Percentiles rank a stretch among this genome's conserved stretches.
These are phyloP conservation scores for Cladophialophora immunda DNA, from an alignment of 2,329 filamentous ascomycete genomes.

Conservation along the genomic window DNA sequence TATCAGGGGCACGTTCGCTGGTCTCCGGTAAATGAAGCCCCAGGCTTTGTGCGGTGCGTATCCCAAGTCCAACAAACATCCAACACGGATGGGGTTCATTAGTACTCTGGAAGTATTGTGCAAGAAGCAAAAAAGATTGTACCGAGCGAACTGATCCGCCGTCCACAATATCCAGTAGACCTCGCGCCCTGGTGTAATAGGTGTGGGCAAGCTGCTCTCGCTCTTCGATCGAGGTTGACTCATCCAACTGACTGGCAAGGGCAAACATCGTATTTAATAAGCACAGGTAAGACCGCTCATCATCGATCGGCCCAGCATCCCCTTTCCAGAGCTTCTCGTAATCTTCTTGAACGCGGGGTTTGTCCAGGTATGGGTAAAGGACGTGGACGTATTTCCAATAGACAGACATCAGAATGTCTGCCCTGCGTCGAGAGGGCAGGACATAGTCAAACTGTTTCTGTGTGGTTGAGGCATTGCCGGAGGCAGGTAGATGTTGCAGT, in stretches of 20 bases:
- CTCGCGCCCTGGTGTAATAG: slow-evolving; percentile 56
- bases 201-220: slow-evolving; percentile 52
- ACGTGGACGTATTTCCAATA: slow-evolving; percentile 60
- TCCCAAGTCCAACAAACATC: slow-evolving; percentile 58
- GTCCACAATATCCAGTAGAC: slow-evolving; percentile 55
- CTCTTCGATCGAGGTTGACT: slow-evolving; percentile 52
- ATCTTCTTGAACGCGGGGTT: slow-evolving; percentile 47
- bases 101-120: slow-evolving; percentile 61
- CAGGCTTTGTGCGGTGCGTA: slow-evolving; percentile 58
- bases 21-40: slow-evolving; percentile 57
- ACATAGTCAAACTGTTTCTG: slow-evolving; percentile 47
- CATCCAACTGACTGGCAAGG: slow-evolving; percentile 55
- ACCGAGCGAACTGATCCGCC: slow-evolving; percentile 55
- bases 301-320: slow-evolving; percentile 44
- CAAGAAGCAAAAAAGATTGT: slow-evolving; percentile 58
- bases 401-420: slow-evolving; percentile 55
- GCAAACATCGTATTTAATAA: slow-evolving; percentile 60
- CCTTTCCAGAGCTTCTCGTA: slow-evolving; percentile 56
- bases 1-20: slow-evolving; percentile 40
- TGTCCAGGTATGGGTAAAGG: slow-evolving; percentile 57
- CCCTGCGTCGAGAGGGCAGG: slow-evolving; percentile 55
- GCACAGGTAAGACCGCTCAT: slow-evolving; percentile 56
- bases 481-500: background rate
- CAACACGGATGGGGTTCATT: slow-evolving; percentile 59
- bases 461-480: slow-evolving; percentile 28